Evolutionary conservation across 1,284 basidiomycete genomes (phyloP).

Genomic region (Coriolopsis trogii): DNA sequence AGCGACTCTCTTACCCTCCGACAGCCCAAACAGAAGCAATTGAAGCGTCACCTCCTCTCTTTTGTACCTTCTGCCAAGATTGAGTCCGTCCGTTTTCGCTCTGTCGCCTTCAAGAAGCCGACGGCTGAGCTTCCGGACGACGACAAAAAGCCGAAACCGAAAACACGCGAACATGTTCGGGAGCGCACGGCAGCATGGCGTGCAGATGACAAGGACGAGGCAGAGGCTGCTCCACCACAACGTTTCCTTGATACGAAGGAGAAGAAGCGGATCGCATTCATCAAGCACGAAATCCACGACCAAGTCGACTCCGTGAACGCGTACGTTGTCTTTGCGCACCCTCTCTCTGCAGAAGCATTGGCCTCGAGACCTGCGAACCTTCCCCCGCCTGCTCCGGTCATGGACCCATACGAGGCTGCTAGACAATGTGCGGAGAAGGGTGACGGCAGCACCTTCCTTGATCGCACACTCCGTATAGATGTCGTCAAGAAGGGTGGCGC

Average conservation of each 20-base stretch:
- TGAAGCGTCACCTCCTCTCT: conserved; percentile 73
- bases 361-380: conserved; percentile 49
- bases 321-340: conserved; percentile 86
- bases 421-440: conserved; percentile 59
- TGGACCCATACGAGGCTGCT: conserved; percentile 80
- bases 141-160: conserved; percentile 34
- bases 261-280: conserved; percentile 95
- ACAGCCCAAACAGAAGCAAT: conserved; percentile 63
- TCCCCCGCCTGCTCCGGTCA: conserved; percentile 52
- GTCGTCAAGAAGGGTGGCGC: conserved; percentile 46
- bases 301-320: conserved; percentile 76
- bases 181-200: conserved; percentile 75
- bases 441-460: conserved; percentile 79
- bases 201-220: conserved; percentile 40
- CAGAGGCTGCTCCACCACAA: conserved; percentile 49
- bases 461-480: conserved; percentile 78
- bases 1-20: conserved; percentile 6
- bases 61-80: conserved; percentile 75
- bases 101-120: conserved; percentile 83
- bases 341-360: conserved; percentile 41
- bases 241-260: conserved; percentile 79
- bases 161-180: conserved; percentile 52
- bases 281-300: conserved; percentile 86
- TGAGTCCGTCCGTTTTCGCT: conserved; percentile 90
- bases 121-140: conserved; percentile 64